Evolutionary conservation across 148 eudicot genomes (phyloP).

Genomic region (Rhododendron kiyosumense): DNA sequence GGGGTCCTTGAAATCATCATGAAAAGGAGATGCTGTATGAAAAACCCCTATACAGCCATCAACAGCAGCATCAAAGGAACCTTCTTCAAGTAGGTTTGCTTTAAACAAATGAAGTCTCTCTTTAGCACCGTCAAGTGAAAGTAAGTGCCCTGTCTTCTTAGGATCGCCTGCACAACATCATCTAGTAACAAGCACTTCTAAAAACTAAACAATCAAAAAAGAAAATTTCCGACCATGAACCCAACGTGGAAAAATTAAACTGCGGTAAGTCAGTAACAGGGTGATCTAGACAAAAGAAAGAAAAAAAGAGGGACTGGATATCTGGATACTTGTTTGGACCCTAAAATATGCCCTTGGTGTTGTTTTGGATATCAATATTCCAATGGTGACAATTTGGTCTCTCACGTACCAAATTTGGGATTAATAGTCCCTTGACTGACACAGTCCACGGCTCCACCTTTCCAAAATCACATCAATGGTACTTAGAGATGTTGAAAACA

Average conservation of each 20-base stretch:
- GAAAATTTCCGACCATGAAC: neutral
- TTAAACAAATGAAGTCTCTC: slow-evolving; percentile 25
- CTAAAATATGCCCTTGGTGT: neutral
- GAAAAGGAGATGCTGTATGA: slow-evolving; percentile 8
- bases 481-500: neutral
- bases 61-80: slow-evolving; percentile 7
- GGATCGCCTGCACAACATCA: neutral
- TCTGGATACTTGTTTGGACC: neutral
- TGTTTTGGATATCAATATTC: neutral
- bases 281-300: neutral
- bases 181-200: neutral
- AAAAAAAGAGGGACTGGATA: neutral
- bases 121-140: slow-evolving; percentile 19
- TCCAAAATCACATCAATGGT: neutral
- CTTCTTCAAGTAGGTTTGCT: slow-evolving; percentile 20
- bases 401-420: neutral
- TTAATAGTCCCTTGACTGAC: neutral
- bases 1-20: neutral
- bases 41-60: slow-evolving; percentile 8
- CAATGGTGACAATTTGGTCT: neutral
- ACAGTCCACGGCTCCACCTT: neutral
- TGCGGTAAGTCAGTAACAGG: neutral
- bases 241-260: neutral
- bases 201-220: neutral
- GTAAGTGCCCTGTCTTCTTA: slow-evolving; percentile 19